A percentile compares a stretch with the other conserved stretches of the same genome.
phyloP scores from a whole-genome alignment of 768 basidiomycete genomes.

The Lactifluus hygrophoroides region DNA sequence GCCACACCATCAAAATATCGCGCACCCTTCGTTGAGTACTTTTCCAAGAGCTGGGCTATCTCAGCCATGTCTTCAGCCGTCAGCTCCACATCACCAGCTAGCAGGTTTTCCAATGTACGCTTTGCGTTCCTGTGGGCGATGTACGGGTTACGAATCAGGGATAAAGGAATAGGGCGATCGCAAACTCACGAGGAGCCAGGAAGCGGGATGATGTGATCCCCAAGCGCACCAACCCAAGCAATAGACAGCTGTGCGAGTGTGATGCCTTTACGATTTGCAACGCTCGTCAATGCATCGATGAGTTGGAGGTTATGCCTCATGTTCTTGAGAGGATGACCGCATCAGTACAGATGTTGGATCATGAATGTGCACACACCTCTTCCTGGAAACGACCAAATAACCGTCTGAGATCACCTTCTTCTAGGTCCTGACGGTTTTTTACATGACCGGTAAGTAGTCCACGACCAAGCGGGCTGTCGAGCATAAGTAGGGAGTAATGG shows the following conservation, averaged over 20 bases:
- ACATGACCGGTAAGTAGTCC: constrained; percentile 46
- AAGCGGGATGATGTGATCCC: constrained; percentile 36
- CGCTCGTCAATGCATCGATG: constrained; percentile 32
- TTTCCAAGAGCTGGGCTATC: constrained; percentile 32
- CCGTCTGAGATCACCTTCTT: constrained; percentile 29
- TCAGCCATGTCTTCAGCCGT: constrained; percentile 29
- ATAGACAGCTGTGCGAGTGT: constrained; percentile 34
- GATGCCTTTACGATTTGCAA: constrained; percentile 36
- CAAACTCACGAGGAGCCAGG: constrained; percentile 36
- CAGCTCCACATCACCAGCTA: constrained; percentile 31
- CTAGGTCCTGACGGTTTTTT: constrained; percentile 30
- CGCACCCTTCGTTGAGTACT: constrained; percentile 31
- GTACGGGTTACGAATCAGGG: background rate
- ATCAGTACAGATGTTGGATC: constrained; percentile 3
- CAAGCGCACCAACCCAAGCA: constrained; percentile 33
- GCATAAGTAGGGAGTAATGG: background rate
- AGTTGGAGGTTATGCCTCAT: constrained; percentile 35
- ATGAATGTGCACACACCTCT: constrained; percentile 21
- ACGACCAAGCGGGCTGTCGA: constrained; percentile 40
- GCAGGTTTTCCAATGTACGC: constrained; percentile 37
- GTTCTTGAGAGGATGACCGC: constrained; percentile 23
- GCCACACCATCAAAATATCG: constrained; percentile 29
- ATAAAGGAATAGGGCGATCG: background rate
- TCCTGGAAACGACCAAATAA: constrained; percentile 31
- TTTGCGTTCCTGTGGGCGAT: constrained; percentile 29